Evolutionary conservation across 768 basidiomycete genomes (phyloP), one percentile per base, ranked within the genome.

Genomic region (Lactarius tabidus): DNA sequence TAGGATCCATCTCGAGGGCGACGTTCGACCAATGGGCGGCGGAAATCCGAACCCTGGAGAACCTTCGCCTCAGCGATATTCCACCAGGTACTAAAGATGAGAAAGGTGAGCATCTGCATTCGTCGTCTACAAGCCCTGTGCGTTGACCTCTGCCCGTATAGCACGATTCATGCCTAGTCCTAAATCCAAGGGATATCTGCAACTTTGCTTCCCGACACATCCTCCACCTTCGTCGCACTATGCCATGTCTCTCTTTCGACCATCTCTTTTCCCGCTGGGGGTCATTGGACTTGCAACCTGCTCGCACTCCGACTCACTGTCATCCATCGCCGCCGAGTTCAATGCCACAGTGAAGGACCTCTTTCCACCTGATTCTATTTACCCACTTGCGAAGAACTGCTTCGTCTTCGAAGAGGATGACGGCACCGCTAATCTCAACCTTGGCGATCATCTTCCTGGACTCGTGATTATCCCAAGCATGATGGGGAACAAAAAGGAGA

Each of bases 401-500:
- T 92, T 93, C 74, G 89, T 90, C 9, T 97, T 95, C 69, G 93
- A 95, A 74, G 85, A 90, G 73, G 74, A 71, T 60, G 83, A 83
- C 38, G 86, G 78, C 35, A 79, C 79, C 29, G 79, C 83, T 7
- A 83, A 84, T 66, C 75, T 84, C 35, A 84, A 85, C 65, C 77
- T 84, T 38, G 81, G 81, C 9, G 84, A 85, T 59, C 80, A 77
- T 59, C 77, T 85, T 17, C 79, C 84, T 31, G 88, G 89, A 20
- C 74, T 95, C 41, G 84, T 91, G 23, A 80, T 92, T 31, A 90
- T 97, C 57, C 95, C 94, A 3, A 85, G 82, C 67, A 83, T 87
- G 70, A 91, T 94, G 85, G 90, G 90, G 7, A 93, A 95, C 71
- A 91, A 93, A 74, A 89, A 85, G 70, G 75, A 93, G 35, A 95